phyloP scores from a whole-genome alignment of 768 basidiomycete species.

The Fibroporia radiculosa region DNA sequence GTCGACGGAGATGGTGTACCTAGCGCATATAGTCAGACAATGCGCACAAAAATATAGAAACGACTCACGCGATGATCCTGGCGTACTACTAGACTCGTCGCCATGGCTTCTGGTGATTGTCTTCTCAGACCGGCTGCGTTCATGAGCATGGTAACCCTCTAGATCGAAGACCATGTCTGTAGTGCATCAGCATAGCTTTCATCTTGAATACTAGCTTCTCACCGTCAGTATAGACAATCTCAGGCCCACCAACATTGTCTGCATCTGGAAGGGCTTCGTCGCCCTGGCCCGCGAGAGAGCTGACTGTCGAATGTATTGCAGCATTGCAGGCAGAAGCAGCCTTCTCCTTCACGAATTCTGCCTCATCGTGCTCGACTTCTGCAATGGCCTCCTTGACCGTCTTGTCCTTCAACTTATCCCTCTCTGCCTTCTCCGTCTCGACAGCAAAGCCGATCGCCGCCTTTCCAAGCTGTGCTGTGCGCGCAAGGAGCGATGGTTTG shows the following conservation, averaged over 20 bases:
- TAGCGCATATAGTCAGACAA: not conserved
- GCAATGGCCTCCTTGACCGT: conserved; percentile 14
- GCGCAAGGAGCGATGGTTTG: conserved; percentile 13
- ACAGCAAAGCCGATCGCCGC: conserved; percentile 18
- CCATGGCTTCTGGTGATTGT: conserved; percentile 12
- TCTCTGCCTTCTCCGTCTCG: conserved; percentile 20
- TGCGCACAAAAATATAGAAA: not conserved
- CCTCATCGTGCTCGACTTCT: conserved; percentile 11
- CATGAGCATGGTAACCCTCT: conserved; percentile 65
- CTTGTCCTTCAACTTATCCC: conserved; percentile 20
- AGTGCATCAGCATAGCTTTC: not conserved
- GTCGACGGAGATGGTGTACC: conserved; percentile 13
- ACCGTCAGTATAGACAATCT: conserved; percentile 52
- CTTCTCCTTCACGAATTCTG: conserved; percentile 9
- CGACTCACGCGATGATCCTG: conserved; percentile 21
- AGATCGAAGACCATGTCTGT: conserved; percentile 75
- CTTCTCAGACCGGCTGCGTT: conserved; percentile 22
- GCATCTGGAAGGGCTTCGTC: conserved; percentile 45
- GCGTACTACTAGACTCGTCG: conserved; percentile 14
- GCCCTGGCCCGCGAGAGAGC: conserved; percentile 7
- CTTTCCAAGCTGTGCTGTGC: conserved; percentile 21
- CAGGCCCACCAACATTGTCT: conserved; percentile 26
- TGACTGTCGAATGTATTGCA: conserved; percentile 18
- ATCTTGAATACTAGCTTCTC: not conserved
- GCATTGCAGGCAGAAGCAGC: conserved; percentile 17